A percentile compares a stretch with the other conserved stretches of the same genome.
phyloP scores from a whole-genome alignment of 2,329 filamentous ascomycete genomes.

The Pseudonectria buxi region DNA sequence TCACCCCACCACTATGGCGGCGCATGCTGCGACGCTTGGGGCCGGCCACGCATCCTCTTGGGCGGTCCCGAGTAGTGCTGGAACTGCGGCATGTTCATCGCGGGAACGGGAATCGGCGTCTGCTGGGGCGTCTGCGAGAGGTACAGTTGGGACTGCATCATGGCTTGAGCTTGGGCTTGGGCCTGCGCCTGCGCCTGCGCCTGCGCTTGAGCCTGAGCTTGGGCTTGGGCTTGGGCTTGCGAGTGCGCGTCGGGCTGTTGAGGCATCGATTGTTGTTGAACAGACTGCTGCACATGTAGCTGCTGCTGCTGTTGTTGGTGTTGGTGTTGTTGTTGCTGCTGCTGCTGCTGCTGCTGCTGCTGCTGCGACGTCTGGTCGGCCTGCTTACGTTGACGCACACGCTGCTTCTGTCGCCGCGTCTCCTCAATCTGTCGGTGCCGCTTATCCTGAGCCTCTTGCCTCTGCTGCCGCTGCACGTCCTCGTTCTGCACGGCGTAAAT shows the following conservation, averaged over 20 bases:
- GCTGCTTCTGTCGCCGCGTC: constrained; percentile 21
- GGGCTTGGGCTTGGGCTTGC: constrained; percentile 9
- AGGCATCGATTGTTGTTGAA: constrained; percentile 20
- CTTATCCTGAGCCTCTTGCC: constrained; percentile 32
- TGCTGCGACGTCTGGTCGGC: constrained; percentile 21
- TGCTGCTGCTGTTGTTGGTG: constrained; percentile 14
- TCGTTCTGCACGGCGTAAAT: constrained; percentile 40
- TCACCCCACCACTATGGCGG: constrained; percentile 5
- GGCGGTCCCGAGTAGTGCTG: constrained; percentile 23
- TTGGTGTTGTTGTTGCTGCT: constrained; percentile 12
- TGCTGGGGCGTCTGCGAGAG: constrained; percentile 18
- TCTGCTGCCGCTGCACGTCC: constrained; percentile 33
- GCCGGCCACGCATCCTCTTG: constrained; percentile 24
- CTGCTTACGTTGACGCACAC: constrained; percentile 20
- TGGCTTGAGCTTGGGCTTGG: constrained; percentile 17
- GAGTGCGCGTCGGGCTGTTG: constrained; percentile 9
- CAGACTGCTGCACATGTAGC: too few species aligned
- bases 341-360: constrained; percentile 11
- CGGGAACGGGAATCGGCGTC: constrained; percentile 21
- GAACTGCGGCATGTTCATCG: constrained; percentile 22
- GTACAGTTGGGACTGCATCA: constrained; percentile 25
- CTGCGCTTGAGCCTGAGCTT: constrained; percentile 21
- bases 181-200: constrained; percentile 16
- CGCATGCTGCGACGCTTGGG: constrained; percentile 14
- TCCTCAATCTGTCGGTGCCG: constrained; percentile 33